These are phyloP conservation scores for Neobulgaria alba DNA, from an alignment of 2,329 filamentous ascomycete species.

Conservation along the genomic window DNA sequence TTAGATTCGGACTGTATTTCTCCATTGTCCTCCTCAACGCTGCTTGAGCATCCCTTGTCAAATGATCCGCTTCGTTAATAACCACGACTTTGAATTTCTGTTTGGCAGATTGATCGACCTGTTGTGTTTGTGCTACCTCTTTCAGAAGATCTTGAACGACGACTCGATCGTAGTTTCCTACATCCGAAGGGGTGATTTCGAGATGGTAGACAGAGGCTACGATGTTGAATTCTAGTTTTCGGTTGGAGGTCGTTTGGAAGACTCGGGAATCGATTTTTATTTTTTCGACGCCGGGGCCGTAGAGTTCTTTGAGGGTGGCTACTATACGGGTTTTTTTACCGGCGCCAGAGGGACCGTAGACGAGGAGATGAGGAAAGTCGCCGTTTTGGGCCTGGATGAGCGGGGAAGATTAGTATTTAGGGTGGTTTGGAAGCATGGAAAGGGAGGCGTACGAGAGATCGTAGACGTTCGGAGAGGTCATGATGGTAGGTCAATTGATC, in stretches of 20 bases:
- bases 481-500: conserved; percentile 78
- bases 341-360: conserved; percentile 92
- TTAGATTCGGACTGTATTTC: conserved; percentile 93
- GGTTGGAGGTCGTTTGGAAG: conserved; percentile 90
- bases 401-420: neutral
- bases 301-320: conserved; percentile 89
- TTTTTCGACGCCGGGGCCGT: conserved; percentile 95
- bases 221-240: conserved; percentile 99
- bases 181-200: conserved; percentile 95
- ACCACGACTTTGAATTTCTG: conserved; percentile 98
- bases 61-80: conserved; percentile 95
- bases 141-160: conserved; percentile 94
- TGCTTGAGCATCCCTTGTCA: conserved; percentile 90
- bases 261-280: conserved; percentile 98
- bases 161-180: conserved; percentile 92
- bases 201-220: conserved; percentile 95
- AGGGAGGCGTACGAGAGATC: conserved; percentile 60
- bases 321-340: conserved; percentile 98
- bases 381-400: conserved; percentile 74
- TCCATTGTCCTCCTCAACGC: conserved; percentile 95
- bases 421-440: neutral
- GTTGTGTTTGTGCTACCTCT: conserved; percentile 96
- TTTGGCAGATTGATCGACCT: conserved; percentile 86
- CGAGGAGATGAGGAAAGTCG: conserved; percentile 94
- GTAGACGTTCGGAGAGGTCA: conserved; percentile 78